phyloP scores from a whole-genome alignment of 306 rosid species.

The Trifolium dubium region DNA sequence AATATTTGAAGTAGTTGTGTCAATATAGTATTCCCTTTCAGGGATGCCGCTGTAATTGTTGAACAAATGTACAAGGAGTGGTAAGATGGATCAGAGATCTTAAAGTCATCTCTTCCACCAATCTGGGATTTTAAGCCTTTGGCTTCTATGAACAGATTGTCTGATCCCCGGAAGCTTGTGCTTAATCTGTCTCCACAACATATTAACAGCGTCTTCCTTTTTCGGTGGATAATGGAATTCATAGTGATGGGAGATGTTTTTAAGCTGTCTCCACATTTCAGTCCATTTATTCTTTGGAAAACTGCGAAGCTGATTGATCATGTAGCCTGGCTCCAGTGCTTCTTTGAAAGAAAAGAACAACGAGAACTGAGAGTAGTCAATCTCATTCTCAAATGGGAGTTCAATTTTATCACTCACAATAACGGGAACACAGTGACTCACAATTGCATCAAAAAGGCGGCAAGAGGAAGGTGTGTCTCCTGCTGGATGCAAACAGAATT shows the following conservation, averaged over 20 bases:
- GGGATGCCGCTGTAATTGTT: conserved; percentile 33
- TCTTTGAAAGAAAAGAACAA: conserved; percentile 89
- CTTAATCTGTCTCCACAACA: conserved; percentile 95
- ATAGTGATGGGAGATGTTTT: conserved; percentile 73
- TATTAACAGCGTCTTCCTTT: conserved; percentile 83
- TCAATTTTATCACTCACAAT: conserved; percentile 95
- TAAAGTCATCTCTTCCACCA: conserved; percentile 79
- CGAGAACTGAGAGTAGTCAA: conserved; percentile 83
- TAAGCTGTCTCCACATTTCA: conserved; percentile 85
- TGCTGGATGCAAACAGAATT: conserved; percentile 94
- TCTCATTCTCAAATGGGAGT: conserved; percentile 96
- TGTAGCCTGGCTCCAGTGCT: conserved; percentile 82
- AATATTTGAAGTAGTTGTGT: conserved; percentile 17
- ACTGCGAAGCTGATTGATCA: conserved; percentile 70
- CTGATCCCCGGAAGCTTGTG: conserved; percentile 79
- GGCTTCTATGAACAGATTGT: conserved; percentile 73
- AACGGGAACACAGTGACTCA: conserved; percentile 94
- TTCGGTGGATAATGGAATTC: conserved; percentile 87
- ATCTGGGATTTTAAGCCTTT: conserved; percentile 84
- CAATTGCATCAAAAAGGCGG: conserved; percentile 95
- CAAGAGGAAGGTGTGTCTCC: conserved; percentile 99
- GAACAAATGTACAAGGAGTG: conserved; percentile 43
- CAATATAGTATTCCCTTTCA: conserved; percentile 32
- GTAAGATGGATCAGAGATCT: not conserved
- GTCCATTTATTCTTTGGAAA: conserved; percentile 82